Conservation (phyloP, 441 rosid species). For the Euphorbia corollata region DNA sequence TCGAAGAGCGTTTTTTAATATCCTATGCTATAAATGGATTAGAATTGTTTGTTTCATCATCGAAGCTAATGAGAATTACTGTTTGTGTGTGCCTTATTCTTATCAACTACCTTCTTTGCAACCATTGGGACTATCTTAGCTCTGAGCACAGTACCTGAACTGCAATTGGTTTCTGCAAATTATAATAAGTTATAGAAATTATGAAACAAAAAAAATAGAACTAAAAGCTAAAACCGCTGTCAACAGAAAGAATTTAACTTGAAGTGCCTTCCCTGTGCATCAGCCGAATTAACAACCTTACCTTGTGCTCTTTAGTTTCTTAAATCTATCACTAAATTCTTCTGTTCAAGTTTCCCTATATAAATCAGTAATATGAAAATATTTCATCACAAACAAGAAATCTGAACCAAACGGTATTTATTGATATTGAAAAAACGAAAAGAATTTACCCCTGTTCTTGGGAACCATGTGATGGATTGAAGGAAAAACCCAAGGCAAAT, state of each 20-base stretch:
- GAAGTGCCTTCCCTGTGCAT: too few relatives aligned
- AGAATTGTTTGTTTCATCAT: conserved; percentile 22
- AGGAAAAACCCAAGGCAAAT: too few relatives aligned
- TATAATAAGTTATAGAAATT: background rate
- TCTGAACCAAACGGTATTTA: background rate
- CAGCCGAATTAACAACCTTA: conserved; percentile 45
- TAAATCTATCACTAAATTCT: conserved; percentile 39
- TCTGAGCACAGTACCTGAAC: conserved; percentile 11
- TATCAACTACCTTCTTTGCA: conserved; percentile 22
- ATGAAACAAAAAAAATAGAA: background rate
- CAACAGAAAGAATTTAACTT: background rate
- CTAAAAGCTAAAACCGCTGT: background rate
- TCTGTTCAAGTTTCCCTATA: conserved; percentile 41
- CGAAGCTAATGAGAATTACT: conserved; percentile 14
- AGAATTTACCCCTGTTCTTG: too few relatives aligned
- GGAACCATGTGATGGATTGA: too few relatives aligned
- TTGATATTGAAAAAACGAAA: too few relatives aligned
- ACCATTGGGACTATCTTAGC: conserved; percentile 13
- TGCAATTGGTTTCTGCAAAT: conserved; percentile 29
- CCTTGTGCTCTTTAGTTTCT: conserved; percentile 62
- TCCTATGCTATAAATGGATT: conserved; percentile 24
- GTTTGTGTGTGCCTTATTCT: conserved; percentile 17
- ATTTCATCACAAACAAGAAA: background rate
- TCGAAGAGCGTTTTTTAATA: conserved; percentile 19
- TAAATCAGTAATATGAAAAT: background rate